Evolutionary conservation across 768 basidiomycete species (phyloP).

Genomic region (Daedaleopsis sinensis): DNA sequence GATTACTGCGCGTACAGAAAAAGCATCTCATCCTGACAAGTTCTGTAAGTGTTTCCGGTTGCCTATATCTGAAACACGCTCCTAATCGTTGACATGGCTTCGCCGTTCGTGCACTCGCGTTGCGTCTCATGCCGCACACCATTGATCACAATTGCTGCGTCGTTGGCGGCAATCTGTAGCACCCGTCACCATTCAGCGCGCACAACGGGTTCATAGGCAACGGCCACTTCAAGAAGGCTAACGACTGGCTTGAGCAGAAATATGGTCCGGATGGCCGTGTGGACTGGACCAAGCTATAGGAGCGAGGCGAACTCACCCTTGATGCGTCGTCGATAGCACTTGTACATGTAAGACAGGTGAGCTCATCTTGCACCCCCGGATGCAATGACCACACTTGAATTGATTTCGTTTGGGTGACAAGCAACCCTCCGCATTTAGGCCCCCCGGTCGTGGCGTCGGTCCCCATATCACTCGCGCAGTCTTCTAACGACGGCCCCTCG

Average conservation of each 20-base stretch:
- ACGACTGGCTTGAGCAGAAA: conserved; percentile 80
- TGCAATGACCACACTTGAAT: neutral
- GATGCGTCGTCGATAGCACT: neutral
- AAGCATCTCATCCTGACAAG: conserved; percentile 83
- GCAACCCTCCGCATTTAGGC: too few relatives aligned
- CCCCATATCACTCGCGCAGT: too few relatives aligned
- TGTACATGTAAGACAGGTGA: neutral
- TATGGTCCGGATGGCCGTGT: conserved; percentile 75
- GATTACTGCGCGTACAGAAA: conserved; percentile 41
- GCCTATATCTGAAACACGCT: neutral
- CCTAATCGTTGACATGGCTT: neutral
- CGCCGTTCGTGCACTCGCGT: conserved; percentile 6
- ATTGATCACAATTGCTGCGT: conserved; percentile 27
- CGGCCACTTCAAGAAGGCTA: conserved; percentile 84
- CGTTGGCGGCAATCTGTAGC: conserved; percentile 44
- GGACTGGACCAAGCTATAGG: conserved; percentile 65
- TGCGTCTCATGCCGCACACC: conserved; percentile 17
- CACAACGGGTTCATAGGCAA: conserved; percentile 85
- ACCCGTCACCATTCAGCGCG: conserved; percentile 85
- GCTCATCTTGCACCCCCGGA: neutral
- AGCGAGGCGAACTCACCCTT: neutral
- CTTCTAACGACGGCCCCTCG: too few relatives aligned
- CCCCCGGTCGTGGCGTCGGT: too few relatives aligned
- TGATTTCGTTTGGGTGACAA: too few relatives aligned
- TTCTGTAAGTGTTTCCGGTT: conserved; percentile 52